phyloP scores from a whole-genome alignment of 148 eudicot genomes.

The Simmondsia chinensis region DNA sequence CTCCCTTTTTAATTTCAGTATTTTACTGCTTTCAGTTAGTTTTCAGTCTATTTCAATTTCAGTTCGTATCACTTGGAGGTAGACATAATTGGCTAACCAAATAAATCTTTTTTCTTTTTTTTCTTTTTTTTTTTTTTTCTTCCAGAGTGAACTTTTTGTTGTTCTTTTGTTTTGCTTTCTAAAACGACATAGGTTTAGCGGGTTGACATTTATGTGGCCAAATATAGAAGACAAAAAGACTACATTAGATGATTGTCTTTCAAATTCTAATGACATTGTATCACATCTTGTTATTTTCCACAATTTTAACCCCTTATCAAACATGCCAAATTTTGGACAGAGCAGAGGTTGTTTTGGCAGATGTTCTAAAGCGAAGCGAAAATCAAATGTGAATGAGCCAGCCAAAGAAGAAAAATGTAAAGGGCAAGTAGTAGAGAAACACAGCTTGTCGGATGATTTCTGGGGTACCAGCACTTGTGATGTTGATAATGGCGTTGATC shows the following conservation, averaged over 20 bases:
- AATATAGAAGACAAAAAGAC: no score
- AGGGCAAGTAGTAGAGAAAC: slow-evolving; percentile 34
- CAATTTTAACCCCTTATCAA: slow-evolving; percentile 3
- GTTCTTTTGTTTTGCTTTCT: no score
- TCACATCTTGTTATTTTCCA: neutral
- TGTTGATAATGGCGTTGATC: slow-evolving; percentile 40
- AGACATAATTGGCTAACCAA: no score
- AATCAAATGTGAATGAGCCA: slow-evolving; percentile 35
- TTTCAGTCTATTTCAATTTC: no score
- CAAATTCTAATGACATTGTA: neutral
- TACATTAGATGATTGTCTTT: neutral
- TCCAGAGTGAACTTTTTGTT: no score
- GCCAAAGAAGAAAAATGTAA: slow-evolving; percentile 35
- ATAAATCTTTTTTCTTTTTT: no score
- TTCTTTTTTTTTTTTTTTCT: no score
- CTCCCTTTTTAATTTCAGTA: no score
- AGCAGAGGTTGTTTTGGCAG: slow-evolving; percentile 76
- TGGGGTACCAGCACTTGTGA: slow-evolving; percentile 82
- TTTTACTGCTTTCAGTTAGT: no score
- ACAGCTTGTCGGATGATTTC: slow-evolving; percentile 58
- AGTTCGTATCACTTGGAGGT: no score
- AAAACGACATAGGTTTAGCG: no score
- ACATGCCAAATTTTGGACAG: slow-evolving; percentile 28
- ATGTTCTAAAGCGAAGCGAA: slow-evolving; percentile 36
- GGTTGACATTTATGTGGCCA: no score